Conservation (phyloP, 371 early-diverging fungal genomes). For the Capniomyces stellatus region DNA sequence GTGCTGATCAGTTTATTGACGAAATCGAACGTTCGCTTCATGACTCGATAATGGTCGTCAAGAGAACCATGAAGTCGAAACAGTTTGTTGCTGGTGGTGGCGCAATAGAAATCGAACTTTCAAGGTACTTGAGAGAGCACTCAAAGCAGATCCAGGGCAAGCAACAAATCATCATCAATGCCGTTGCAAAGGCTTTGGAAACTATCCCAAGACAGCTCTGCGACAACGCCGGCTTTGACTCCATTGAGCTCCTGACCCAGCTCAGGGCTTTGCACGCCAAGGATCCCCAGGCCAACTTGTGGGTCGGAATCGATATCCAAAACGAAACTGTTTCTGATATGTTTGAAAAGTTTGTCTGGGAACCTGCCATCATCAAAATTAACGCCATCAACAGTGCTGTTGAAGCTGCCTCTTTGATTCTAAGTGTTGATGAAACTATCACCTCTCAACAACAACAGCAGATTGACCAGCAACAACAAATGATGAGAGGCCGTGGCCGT, state of each 20-base stretch:
- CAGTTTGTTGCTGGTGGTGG: conserved; percentile 97
- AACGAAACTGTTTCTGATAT: conserved; percentile 81
- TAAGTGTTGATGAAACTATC: conserved; percentile 93
- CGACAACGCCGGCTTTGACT: conserved; percentile 99
- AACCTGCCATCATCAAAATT: conserved; percentile 96
- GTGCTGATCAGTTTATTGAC: conserved; percentile 98
- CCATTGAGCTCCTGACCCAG: conserved; percentile 95
- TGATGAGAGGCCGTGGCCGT: too few species aligned
- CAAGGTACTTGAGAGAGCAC: conserved; percentile 80
- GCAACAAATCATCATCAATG: conserved; percentile 90
- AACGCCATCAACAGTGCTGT: conserved; percentile 92
- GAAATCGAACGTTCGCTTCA: conserved; percentile 98
- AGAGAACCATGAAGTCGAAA: conserved; percentile 87
- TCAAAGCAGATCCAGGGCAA: conserved; percentile 87
- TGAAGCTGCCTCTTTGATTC: conserved; percentile 90
- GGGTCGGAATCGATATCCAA: conserved; percentile 90
- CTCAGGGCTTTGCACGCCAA: conserved; percentile 83
- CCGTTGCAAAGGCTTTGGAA: conserved; percentile 97
- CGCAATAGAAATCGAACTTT: conserved; percentile 96
- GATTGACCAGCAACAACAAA: not conserved
- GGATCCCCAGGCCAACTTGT: conserved; percentile 36
- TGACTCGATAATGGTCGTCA: conserved; percentile 99
- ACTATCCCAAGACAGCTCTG: conserved; percentile 97
- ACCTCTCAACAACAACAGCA: conserved; percentile 31
- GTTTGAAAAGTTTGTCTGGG: conserved; percentile 94